Evolutionary conservation across 1,284 basidiomycete species (phyloP), one percentile per base, ranked within the genome.

Genomic region (Rhizopogon hawkerae): DNA sequence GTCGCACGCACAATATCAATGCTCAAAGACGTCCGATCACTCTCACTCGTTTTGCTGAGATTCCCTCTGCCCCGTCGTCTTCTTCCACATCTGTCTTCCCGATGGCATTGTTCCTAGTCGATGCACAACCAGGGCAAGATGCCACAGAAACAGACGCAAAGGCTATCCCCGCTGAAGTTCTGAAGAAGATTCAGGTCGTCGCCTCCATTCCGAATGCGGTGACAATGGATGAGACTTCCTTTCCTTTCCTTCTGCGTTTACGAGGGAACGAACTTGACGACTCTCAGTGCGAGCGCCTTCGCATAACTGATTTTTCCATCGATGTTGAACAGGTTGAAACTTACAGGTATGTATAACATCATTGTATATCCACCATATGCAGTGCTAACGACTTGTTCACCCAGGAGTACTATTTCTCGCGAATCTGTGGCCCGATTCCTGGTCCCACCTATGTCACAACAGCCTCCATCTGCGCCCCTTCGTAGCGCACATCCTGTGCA

Each of bases 381-480:
- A 4, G 13, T 31, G 16, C 29, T 43, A 33, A 43, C 16, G 7
- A 21, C 2, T 31, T 5, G 11, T 42, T 11, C 24, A n/a, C 31
- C 11, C 3, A 83, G 82, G 54, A 63, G 64, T 23, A 57, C 63
- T 10, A 63, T 69, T 14, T 67, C 70, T 7, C 48, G 61, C 14
- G 63, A 69, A n/a, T 78, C 74, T 53, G 56, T 66, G 4, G 47
- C 68, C 5, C 66, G 64, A 23, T 82, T 70, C 62, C 81, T 83
- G 6, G 55, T 88, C 3, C 83, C 83, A 14, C 66, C 74, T 2
- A 54, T 56, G 36, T 62, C 68, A 3, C 61, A 72, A 44, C 86
- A 89, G 55, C 85, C 86, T 18, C 87, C 87, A 5, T 63, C 69
- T 44, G 52, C 69, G 38, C 77, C 81, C 5, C 68, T 89, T 23